Percentiles rank a stretch among this genome's conserved stretches.
Evolutionary conservation across 1,139 yeast species (phyloP).

Genomic region (Saccharomyces pastorianus): DNA sequence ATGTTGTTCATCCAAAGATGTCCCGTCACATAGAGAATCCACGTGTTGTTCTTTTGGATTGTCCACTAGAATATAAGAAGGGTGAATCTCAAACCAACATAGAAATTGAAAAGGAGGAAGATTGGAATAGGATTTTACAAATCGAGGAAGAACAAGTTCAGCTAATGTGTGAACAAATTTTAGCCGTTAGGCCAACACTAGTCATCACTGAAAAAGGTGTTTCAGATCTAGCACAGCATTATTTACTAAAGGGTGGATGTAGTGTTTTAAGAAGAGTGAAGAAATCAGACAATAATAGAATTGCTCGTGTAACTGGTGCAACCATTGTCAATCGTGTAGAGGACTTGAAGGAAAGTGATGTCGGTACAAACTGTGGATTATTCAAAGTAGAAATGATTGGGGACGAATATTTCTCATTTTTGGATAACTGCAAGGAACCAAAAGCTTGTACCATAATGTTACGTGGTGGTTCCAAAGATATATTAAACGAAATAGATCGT

Average conservation of each 20-base stretch:
- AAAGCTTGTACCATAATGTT: slow-evolving; percentile 88
- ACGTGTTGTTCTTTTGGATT: slow-evolving; percentile 77
- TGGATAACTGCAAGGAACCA: slow-evolving; percentile 75
- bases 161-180: slow-evolving; percentile 73
- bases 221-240: slow-evolving; percentile 95
- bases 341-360: slow-evolving; percentile 82
- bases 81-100: slow-evolving; percentile 98
- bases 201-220: slow-evolving; percentile 98
- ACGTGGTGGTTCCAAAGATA: slow-evolving; percentile 98
- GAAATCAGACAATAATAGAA: slow-evolving; percentile 92
- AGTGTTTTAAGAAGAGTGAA: slow-evolving; percentile 91
- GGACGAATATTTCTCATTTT: slow-evolving; percentile 88
- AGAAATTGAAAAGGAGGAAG: slow-evolving; percentile 92
- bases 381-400: slow-evolving; percentile 94
- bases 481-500: slow-evolving; percentile 90
- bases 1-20: slow-evolving; percentile 98
- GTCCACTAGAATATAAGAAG: slow-evolving; percentile 96
- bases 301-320: slow-evolving; percentile 96
- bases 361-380: slow-evolving; percentile 83
- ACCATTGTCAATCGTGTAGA: slow-evolving; percentile 93
- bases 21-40: slow-evolving; percentile 83
- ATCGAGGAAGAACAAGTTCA: slow-evolving; percentile 98
- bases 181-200: slow-evolving; percentile 82
- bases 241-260: slow-evolving; percentile 85
- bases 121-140: slow-evolving; percentile 91